phyloP scores from a whole-genome alignment of 176 grass and related monocot genomes.

The Avena eriantha region DNA sequence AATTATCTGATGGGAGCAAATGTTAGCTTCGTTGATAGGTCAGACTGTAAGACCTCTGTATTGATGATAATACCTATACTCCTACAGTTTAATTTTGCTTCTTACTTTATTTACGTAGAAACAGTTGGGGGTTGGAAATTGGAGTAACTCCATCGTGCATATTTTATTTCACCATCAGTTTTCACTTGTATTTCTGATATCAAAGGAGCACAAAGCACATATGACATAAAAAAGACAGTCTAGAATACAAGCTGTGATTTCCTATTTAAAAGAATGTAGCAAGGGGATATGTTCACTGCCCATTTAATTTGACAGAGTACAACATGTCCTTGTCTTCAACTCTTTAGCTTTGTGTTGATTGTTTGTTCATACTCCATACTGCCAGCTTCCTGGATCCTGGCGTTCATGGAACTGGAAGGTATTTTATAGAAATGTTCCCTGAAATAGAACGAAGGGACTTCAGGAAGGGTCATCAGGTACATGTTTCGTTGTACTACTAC shows the following conservation, averaged over 20 bases:
- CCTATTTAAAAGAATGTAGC: constrained; percentile 8
- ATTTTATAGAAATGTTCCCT: constrained; percentile 82
- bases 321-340: background rate
- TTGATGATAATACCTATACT: constrained; percentile 11
- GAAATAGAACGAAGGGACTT: constrained; percentile 85
- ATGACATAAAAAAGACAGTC: constrained; percentile 18
- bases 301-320: constrained; percentile 20
- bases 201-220: constrained; percentile 28
- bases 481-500: constrained; percentile 28
- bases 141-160: constrained; percentile 7
- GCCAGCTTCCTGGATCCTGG: constrained; percentile 94
- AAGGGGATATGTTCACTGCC: background rate
- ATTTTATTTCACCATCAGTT: constrained; percentile 17
- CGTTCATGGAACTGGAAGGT: constrained; percentile 94
- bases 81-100: constrained; percentile 23
- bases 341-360: constrained; percentile 23
- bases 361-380: constrained; percentile 39
- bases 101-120: constrained; percentile 32
- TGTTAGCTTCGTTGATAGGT: constrained; percentile 96
- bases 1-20: constrained; percentile 96
- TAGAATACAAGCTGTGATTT: constrained; percentile 27
- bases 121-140: background rate
- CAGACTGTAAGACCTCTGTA: constrained; percentile 35
- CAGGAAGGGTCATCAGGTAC: constrained; percentile 96
- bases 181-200: constrained; percentile 25